Evolutionary conservation across 352 stramenopile species (phyloP).

Genomic region (Elongisporangium prolatum): DNA sequence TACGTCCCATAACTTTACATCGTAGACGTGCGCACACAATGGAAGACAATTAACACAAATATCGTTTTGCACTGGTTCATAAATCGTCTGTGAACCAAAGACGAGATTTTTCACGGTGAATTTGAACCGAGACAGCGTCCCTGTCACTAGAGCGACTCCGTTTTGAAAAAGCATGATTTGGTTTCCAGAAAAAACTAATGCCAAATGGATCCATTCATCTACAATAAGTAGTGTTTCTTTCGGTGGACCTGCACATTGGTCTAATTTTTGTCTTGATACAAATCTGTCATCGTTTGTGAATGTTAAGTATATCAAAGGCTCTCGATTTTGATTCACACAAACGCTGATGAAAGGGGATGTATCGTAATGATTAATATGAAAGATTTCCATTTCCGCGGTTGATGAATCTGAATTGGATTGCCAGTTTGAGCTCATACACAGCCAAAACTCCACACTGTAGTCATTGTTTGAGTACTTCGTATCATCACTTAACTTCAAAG

Average conservation of each 20-base stretch:
- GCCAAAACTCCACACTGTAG: constrained; percentile 54
- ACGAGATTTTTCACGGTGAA: not conserved
- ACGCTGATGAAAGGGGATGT: constrained; percentile 10
- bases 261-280: not conserved
- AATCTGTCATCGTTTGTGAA: not conserved
- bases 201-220: constrained; percentile 46
- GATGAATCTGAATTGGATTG: not conserved
- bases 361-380: constrained; percentile 13
- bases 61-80: not conserved
- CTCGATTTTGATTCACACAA: constrained; percentile 8
- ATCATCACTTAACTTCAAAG: not conserved
- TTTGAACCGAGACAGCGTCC: not conserved
- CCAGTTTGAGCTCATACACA: constrained; percentile 11
- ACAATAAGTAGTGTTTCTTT: not conserved
- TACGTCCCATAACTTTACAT: constrained; percentile 61
- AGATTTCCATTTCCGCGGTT: constrained; percentile 12
- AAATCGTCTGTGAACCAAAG: not conserved
- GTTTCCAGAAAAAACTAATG: constrained; percentile 34
- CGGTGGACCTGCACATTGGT: not conserved
- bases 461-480: constrained; percentile 18
- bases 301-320: not conserved
- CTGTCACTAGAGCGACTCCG: constrained; percentile 6
- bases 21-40: constrained; percentile 37
- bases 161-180: constrained; percentile 26
- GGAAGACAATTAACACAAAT: constrained; percentile 2